phyloP scores from a whole-genome alignment of 2,329 filamentous ascomycete species.

The Aspergillus terreus region DNA sequence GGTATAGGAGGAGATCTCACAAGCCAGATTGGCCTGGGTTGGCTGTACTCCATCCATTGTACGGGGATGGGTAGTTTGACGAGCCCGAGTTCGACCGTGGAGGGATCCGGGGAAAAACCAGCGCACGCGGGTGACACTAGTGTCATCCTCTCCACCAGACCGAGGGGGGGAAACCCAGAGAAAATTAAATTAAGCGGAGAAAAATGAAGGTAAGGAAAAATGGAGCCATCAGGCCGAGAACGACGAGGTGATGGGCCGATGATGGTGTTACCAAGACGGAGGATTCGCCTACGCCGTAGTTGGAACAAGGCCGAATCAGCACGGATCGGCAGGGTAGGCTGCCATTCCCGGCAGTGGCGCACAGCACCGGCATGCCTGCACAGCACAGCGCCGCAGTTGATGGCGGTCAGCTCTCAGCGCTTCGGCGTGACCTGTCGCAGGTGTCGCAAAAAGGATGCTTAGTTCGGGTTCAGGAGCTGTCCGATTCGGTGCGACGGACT shows the following conservation, averaged over 20 bases:
- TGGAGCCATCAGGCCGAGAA: background rate
- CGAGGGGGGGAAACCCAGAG: background rate
- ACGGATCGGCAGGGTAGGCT: conserved; percentile 8
- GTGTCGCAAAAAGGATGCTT: background rate
- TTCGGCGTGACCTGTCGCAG: background rate
- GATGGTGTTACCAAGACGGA: background rate
- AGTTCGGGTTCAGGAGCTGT: background rate
- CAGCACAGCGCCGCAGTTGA: background rate
- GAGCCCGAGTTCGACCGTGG: conserved; percentile 7
- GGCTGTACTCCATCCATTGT: background rate
- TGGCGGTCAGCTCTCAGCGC: background rate
- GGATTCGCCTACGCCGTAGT: background rate
- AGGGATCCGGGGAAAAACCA: conserved; percentile 11
- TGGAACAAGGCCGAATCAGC: conserved; percentile 7
- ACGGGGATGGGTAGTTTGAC: conserved; percentile 2
- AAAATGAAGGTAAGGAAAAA: background rate
- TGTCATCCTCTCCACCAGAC: background rate
- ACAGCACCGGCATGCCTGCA: background rate
- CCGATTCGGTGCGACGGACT: too few relatives aligned
- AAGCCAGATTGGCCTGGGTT: background rate
- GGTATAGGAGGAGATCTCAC: background rate
- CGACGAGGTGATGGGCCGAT: conserved; percentile 2
- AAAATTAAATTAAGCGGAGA: background rate
- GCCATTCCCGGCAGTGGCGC: conserved; percentile 10
- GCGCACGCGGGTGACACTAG: conserved; percentile 6